A percentile compares a stretch with the other conserved stretches of the same genome.
phyloP scores from a whole-genome alignment of 495 filamentous ascomycete genomes.

The Aspergillus panamensis region DNA sequence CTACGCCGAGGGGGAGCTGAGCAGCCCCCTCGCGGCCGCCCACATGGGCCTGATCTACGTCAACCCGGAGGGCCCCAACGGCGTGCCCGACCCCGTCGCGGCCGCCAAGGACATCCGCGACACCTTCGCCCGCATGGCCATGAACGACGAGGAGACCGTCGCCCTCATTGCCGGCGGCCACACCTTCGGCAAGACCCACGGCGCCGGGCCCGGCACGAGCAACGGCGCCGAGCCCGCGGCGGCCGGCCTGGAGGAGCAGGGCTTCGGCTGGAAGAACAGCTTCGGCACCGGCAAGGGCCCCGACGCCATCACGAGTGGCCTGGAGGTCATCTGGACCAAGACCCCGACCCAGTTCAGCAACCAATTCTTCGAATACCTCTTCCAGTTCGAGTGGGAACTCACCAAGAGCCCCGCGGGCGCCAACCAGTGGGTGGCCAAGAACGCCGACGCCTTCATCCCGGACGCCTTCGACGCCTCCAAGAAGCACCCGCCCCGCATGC shows the following conservation, averaged over 20 bases:
- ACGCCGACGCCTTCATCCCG: slow-evolving; percentile 59
- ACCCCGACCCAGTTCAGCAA: slow-evolving; percentile 67
- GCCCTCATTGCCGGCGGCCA: slow-evolving; percentile 73
- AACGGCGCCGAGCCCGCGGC: slow-evolving; percentile 63
- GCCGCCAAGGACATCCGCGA: slow-evolving; percentile 64
- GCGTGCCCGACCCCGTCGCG: slow-evolving; percentile 62
- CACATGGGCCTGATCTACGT: slow-evolving; percentile 77
- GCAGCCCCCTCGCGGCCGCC: slow-evolving; percentile 59
- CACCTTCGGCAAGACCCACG: slow-evolving; percentile 73
- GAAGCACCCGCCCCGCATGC: slow-evolving; percentile 65
- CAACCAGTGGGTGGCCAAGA: slow-evolving; percentile 71
- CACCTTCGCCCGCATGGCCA: slow-evolving; percentile 72
- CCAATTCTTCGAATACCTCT: slow-evolving; percentile 66
- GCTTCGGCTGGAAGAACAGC: slow-evolving; percentile 63
- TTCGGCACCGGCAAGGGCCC: slow-evolving; percentile 57
- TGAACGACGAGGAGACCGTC: slow-evolving; percentile 75
- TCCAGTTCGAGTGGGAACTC: slow-evolving; percentile 73
- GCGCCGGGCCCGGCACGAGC: slow-evolving; percentile 55
- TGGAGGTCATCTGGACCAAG: slow-evolving; percentile 72
- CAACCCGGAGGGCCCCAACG: slow-evolving; percentile 73
- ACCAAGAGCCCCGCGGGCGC: slow-evolving; percentile 70
- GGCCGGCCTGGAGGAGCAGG: slow-evolving; percentile 57
- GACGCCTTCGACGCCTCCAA: slow-evolving; percentile 60
- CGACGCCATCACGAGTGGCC: slow-evolving; percentile 66
- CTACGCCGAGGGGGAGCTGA: slow-evolving; percentile 56